A percentile compares a stretch with the other conserved stretches of the same genome.
Conservation (phyloP, 768 basidiomycete genomes). For the Lactarius evosmus region DNA sequence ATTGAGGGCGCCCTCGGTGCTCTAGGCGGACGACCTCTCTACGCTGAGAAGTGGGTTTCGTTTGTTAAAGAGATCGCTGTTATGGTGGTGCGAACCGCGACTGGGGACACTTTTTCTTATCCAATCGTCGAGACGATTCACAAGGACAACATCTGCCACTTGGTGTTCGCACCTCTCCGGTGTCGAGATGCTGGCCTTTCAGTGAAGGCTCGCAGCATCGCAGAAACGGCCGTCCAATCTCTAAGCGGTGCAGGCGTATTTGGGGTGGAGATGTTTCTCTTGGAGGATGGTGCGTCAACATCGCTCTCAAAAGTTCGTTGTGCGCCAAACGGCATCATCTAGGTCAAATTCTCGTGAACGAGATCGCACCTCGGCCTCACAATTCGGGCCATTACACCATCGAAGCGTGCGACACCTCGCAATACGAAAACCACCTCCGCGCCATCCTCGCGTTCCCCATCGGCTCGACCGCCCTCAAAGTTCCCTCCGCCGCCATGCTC, state of each 20-base stretch:
- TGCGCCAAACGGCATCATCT: background rate
- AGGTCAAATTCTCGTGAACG: constrained; percentile 86
- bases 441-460: constrained; percentile 88
- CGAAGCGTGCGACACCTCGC: constrained; percentile 94
- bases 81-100: constrained; percentile 85
- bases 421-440: constrained; percentile 96
- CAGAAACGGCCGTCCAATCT: constrained; percentile 74
- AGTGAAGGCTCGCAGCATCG: constrained; percentile 61
- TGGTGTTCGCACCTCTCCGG: constrained; percentile 87
- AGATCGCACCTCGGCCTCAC: constrained; percentile 97
- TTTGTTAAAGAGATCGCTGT: constrained; percentile 91
- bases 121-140: constrained; percentile 95
- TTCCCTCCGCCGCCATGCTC: constrained; percentile 87
- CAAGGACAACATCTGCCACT: constrained; percentile 88
- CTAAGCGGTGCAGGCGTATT: constrained; percentile 91
- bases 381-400: constrained; percentile 99
- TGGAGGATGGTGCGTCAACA: constrained; percentile 66
- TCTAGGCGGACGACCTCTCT: constrained; percentile 69
- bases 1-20: constrained; percentile 52
- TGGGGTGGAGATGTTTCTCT: constrained; percentile 97
- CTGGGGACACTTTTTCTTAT: constrained; percentile 77
- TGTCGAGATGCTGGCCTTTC: constrained; percentile 52
- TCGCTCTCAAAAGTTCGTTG: background rate
- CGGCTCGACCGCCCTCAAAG: constrained; percentile 83
- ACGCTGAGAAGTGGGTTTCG: constrained; percentile 92